These are phyloP conservation scores for Usnea hakonensis DNA, from an alignment of 495 filamentous ascomycete genomes.

Conservation along the genomic window DNA sequence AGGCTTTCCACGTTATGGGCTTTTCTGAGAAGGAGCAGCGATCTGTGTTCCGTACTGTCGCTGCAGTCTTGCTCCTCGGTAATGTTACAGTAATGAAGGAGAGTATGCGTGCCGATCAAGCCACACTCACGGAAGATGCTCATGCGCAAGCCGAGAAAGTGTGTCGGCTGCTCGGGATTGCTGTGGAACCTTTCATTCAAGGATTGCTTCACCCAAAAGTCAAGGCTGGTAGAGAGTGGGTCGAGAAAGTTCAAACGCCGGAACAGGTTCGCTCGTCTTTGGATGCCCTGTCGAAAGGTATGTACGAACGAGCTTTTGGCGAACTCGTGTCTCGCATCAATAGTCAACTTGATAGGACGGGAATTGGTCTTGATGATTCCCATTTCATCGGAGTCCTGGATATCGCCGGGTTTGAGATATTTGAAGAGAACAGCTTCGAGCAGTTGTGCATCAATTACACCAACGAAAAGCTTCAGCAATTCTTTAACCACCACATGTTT, in stretches of 20 bases:
- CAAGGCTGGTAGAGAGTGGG: slow-evolving; percentile 94
- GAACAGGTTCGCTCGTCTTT: slow-evolving; percentile 88
- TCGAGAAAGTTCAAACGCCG: slow-evolving; percentile 93
- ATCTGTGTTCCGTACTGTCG: slow-evolving; percentile 77
- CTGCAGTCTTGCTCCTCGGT: slow-evolving; percentile 86
- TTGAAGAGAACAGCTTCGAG: slow-evolving; percentile 97
- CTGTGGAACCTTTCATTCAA: slow-evolving; percentile 73
- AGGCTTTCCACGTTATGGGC: slow-evolving; percentile 91
- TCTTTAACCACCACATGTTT: slow-evolving; percentile 99
- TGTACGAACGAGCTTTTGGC: slow-evolving; percentile 93
- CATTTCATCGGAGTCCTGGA: slow-evolving; percentile 97
- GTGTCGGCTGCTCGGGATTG: slow-evolving; percentile 78
- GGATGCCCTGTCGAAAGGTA: slow-evolving; percentile 90
- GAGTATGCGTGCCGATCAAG: slow-evolving; percentile 84
- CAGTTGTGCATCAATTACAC: slow-evolving; percentile 99
- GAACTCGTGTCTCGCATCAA: slow-evolving; percentile 91
- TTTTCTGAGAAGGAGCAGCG: slow-evolving; percentile 81
- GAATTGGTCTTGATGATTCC: slow-evolving; percentile 72
- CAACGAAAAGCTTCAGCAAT: slow-evolving; percentile 98
- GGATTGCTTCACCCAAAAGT: slow-evolving; percentile 87
- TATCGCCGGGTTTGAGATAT: slow-evolving; percentile 99
- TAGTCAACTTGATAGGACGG: slow-evolving; percentile 73
- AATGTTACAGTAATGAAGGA: slow-evolving; percentile 86
- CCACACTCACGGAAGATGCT: slow-evolving; percentile 65
- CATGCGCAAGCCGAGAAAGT: slow-evolving; percentile 64